Evolutionary conservation across 2,329 filamentous ascomycete genomes (phyloP), one percentile per base, ranked within the genome.

Genomic region (Ophiostoma ulmi): DNA sequence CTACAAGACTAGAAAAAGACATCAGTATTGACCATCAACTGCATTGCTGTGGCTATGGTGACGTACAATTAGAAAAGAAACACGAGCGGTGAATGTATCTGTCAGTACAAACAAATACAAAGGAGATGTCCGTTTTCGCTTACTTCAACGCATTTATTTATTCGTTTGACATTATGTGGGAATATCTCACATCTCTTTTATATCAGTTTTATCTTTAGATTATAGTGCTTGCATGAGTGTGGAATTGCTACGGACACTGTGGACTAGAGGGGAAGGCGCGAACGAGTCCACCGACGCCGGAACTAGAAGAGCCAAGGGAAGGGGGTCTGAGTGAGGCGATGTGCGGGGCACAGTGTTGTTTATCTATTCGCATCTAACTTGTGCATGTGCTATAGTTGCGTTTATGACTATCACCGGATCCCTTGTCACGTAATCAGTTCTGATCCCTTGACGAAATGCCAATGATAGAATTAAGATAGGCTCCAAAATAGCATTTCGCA

Each of bases 171-270:
- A 31, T 31, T 31, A 4, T 3, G 31, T 31, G 31, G 31, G 31
- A 31, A 31, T 31, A 31, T 31, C 31, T 31, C 2, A 31, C 38
- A 11, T 39, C 38, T 39, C 10, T 11, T 39, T 39, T 39, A 39
- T 39, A 39, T 39, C 38, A 13, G 38, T 48, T 17, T 48, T 48
- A 20, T 20, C 44, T 0, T n/a, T 20, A 20, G n/a, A n/a, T 39
- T 48, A 48, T 26, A 63, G 58, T 63, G 58, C 58, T 63, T 63
- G 58, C 58, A 35, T 63, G 11, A 63, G 58, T 17, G 58, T 63
- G 58, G 22, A 35, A 36, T 63, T 63, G 26, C 3, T 5, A n/a
- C 5, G 17, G 44, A 20, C 44, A 20, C 44, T 48, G 44, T 48
- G n/a, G 52, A 26, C 5, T 14, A 63, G 14, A 13, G 22, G 5